These are phyloP conservation scores for Blattamonas nauphoetae DNA, from an alignment of 78 protist species.

Conservation along the genomic window DNA sequence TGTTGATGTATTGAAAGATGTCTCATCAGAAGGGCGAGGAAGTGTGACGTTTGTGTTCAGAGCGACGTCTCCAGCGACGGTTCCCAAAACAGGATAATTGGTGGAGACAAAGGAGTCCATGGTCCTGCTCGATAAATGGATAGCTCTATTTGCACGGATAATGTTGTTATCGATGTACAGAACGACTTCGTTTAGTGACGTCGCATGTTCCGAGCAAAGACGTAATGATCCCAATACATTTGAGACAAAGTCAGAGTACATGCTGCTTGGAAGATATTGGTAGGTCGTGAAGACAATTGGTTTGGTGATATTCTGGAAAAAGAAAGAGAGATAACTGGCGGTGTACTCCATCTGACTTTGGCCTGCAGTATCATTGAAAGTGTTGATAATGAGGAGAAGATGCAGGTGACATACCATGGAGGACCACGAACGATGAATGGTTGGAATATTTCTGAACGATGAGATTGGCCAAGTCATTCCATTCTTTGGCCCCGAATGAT, in stretches of 20 bases:
- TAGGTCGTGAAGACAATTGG: background rate
- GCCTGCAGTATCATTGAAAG: background rate
- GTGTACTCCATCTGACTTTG: background rate
- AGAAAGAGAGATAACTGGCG: background rate
- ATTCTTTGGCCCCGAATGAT: background rate
- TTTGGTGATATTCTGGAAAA: background rate
- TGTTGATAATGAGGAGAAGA: too few relatives aligned
- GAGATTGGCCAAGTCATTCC: background rate
- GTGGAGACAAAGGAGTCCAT: background rate
- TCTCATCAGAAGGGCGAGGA: too few relatives aligned
- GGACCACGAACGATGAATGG: background rate
- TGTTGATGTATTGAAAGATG: too few relatives aligned
- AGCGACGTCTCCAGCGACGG: background rate
- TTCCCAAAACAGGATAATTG: background rate
- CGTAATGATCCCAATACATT: background rate
- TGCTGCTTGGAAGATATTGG: background rate
- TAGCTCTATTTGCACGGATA: background rate
- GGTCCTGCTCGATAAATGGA: background rate
- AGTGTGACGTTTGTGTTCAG: too few relatives aligned
- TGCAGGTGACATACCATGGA: background rate
- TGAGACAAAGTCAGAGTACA: background rate
- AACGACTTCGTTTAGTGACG: background rate
- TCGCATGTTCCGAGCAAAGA: background rate
- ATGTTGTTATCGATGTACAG: background rate
- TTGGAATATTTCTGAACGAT: background rate